These are phyloP conservation scores for Leptographium flavum DNA, from an alignment of 2,329 filamentous ascomycete species.

Conservation along the genomic window DNA sequence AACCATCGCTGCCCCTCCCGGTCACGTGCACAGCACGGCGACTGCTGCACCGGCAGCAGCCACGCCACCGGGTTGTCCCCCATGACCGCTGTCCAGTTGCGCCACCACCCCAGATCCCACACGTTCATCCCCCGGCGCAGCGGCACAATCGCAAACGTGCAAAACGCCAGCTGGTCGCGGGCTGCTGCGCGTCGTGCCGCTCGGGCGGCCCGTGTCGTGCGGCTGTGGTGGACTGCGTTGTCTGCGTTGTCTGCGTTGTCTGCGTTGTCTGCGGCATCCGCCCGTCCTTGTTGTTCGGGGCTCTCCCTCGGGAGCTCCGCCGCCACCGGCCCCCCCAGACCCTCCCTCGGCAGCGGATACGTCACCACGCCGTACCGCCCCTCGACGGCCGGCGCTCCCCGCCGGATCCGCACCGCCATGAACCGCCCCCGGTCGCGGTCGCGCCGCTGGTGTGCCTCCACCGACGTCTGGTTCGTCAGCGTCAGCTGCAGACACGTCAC, in stretches of 20 bases:
- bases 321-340: too few species aligned
- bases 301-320: too few species aligned
- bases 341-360: slow-evolving; percentile 12
- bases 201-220: neutral
- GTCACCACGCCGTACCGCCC: slow-evolving; percentile 31
- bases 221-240: too few species aligned
- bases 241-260: too few species aligned
- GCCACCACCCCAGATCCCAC: slow-evolving; percentile 58
- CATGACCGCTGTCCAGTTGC: slow-evolving; percentile 72
- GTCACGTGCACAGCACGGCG: slow-evolving; percentile 60
- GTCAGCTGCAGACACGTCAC: slow-evolving; percentile 56
- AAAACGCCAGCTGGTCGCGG: slow-evolving; percentile 34
- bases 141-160: slow-evolving; percentile 67
- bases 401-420: slow-evolving; percentile 59
- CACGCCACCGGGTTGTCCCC: slow-evolving; percentile 59
- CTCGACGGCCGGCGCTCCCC: slow-evolving; percentile 25
- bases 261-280: too few species aligned
- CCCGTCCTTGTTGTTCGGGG: too few species aligned
- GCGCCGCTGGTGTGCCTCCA: slow-evolving; percentile 57
- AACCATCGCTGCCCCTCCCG: slow-evolving; percentile 40
- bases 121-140: slow-evolving; percentile 67
- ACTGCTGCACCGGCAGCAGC: slow-evolving; percentile 62
- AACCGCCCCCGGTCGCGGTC: slow-evolving; percentile 50
- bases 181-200: slow-evolving; percentile 9
- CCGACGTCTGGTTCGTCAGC: slow-evolving; percentile 63